Evolutionary conservation across 169 alveolate species (phyloP), one percentile per base, ranked within the genome.

Genomic region (Plasmodium billcollinsi): DNA sequence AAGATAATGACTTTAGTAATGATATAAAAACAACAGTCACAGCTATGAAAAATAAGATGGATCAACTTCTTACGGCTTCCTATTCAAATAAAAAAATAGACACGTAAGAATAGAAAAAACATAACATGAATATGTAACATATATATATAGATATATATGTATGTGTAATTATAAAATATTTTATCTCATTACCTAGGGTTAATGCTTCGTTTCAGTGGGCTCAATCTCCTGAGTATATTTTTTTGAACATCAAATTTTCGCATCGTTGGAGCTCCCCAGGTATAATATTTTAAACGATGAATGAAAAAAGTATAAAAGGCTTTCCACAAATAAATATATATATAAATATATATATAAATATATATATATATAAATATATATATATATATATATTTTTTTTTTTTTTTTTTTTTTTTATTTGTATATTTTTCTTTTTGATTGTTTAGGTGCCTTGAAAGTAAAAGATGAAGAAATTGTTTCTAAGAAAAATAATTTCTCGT

Each of bases 151-250:
- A 26, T 26, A 26, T 26, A 26, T 26, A 26, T 26, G 33, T 26
- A 26, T 26, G 2, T 26, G n/a, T n/a, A n/a, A n/a, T n/a, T n/a
- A n/a, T n/a, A n/a, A n/a, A 26, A 26, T 4, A 12, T 65, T 21
- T 39, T 20, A 26, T 9, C 11, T 20, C 5, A 83, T 4, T 26
- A 58, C 67, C 62, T 88, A 94, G 96, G 47, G 94, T 97, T 54
- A 94, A 97, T 24, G 99, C 99, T 21, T 99, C 99, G 33, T 97
- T 97, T 88, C 98, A 97, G 89, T 98, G 99, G 99, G 99, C 99
- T 11, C 98, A 98, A 92, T 95, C 98, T 26, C 96, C 97, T 20
- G 94, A 96, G 66, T 93, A 95, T 54, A 92, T 97, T 14, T 97
- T 93, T 73, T 89, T 98, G 15, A 95, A 94, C 63, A 93, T 98